Base-by-base conservation (phyloP, 345 rosid species). In the Gossypium bickii region DNA sequence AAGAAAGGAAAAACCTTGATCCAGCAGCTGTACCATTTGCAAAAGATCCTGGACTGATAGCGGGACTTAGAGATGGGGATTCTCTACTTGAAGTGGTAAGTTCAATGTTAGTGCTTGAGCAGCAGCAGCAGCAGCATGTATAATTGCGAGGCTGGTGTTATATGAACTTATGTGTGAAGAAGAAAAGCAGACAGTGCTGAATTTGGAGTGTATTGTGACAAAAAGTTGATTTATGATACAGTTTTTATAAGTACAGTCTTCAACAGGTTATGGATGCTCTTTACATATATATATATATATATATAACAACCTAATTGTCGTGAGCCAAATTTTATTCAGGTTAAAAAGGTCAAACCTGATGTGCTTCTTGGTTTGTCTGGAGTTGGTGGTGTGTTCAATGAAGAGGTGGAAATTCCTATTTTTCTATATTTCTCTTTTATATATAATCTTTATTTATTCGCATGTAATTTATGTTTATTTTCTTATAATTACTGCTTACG, bases 361-460 rank as follows among this genome's bases (percentile, higher is more conserved):
- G 99, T 91, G 81, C 96, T 95, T 81, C 96, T 95, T 81, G 99
- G 99, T 82, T 84, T 95, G 82, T 95, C 99, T 80, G 98, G 99
- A 83, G 99, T 95, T 78, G 98, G 97, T 70, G 98, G 99, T 34
- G 73, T 93, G 87, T 95, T 95, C 86, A 60, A 67, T 58, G 97
- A 87, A 83, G 97, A 91, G 92, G 99, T 95, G 72, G 71, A 78
- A 17, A 29, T n/a, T 60, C 34, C 1, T 74, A 48, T 3, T 29
- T 34, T 7, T 62, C 38, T 45, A 24, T 71, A 7, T 49, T 9
- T 49, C 45, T 48, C 22, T 69, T 16, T 59, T 24, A 48, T 48
- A 7, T 51, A 17, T 27, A 52, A 25, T 20, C 3, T 69, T 27
- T 52, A 10, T 51, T 67, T 67, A 51, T 15, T 67, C 1, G 25